Percentiles rank a stretch among this genome's conserved stretches.
These are phyloP conservation scores for Daedalea quercina DNA, from an alignment of 768 basidiomycete species.

Conservation along the genomic window DNA sequence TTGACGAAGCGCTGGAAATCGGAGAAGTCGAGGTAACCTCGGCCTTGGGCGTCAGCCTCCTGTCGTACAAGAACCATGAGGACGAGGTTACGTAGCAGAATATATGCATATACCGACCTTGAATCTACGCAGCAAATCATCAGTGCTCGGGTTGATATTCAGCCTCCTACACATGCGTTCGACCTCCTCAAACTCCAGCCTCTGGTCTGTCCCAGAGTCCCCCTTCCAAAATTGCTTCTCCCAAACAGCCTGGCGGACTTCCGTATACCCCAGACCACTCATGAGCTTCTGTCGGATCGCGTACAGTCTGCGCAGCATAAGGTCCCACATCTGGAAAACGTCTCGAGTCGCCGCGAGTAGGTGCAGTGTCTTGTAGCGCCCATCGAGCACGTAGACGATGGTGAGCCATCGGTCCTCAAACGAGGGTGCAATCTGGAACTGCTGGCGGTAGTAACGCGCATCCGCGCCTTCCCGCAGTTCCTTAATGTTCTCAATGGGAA, in stretches of 20 bases:
- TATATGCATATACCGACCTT: constrained; percentile 29
- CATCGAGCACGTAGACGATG: constrained; percentile 73
- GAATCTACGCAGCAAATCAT: constrained; percentile 53
- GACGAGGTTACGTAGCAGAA: background rate
- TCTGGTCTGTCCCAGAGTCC: constrained; percentile 41
- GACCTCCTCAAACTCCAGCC: constrained; percentile 64
- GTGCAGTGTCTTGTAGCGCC: constrained; percentile 80
- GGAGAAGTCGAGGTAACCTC: constrained; percentile 63
- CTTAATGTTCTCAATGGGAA: constrained; percentile 81
- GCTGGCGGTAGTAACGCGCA: constrained; percentile 63
- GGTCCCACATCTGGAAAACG: constrained; percentile 57
- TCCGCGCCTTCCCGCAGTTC: constrained; percentile 75
- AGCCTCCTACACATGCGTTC: constrained; percentile 64
- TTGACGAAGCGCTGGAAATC: constrained; percentile 83
- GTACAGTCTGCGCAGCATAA: constrained; percentile 56
- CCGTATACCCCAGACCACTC: constrained; percentile 56
- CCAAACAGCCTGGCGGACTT: constrained; percentile 66
- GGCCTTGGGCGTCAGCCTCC: constrained; percentile 54
- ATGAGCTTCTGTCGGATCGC: constrained; percentile 64
- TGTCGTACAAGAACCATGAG: constrained; percentile 19
- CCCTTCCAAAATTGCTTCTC: constrained; percentile 79
- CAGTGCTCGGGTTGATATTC: constrained; percentile 51
- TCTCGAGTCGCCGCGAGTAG: constrained; percentile 65
- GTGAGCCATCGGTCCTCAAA: constrained; percentile 77
- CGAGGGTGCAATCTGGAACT: constrained; percentile 56